Base-by-base conservation (phyloP, 805 yeast species). In the Monosporozyma aquatica region DNA sequence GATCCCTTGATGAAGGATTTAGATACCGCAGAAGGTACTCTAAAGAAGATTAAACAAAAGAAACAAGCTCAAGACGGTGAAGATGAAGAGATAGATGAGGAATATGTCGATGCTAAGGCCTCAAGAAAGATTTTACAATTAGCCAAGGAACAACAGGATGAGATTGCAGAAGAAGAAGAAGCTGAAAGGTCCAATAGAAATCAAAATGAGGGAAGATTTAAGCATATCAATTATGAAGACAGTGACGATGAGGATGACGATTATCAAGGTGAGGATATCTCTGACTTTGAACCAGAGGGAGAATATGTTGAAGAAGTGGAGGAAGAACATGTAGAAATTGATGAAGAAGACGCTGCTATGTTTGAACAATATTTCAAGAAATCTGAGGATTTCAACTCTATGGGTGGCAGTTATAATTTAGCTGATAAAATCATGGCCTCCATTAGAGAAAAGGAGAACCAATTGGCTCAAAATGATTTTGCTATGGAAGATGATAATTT, bases 361-460 rank as follows among this genome's bases (percentile, higher is more conserved):
- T 87, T 89, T 62, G 87, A 87, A 49, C 74, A 78, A 44, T 89
- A 84, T 52, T 75, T 84, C 53, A 74, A 75, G 46, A 58, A 55
- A 32, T 58, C 70, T 3, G 64, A 56, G 20, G 64, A 59, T 38
- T 69, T 55, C 39, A 64, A 62, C 37, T 52, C 62, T 17, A 53
- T 56, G 43, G 63, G 61, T 38, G 73, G 75, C 27, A 65, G 80
- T 42, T 71, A 77, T 55, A 83, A 82, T 52, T 69, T 92, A 53
- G 97, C 96, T 21, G 98, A 92, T 62, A 87, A 87, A 56, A 87
- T 92, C 52, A 74, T 90, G 83, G 95, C 87, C 25, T 83, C 87
- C 48, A 78, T 90, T 43, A 78, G 80, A 53, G 92, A 84, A 62
- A 80, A 82, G 51, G 87, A 82, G 56, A 51, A 59, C 44, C 61